Evolutionary conservation across 2,329 filamentous ascomycete genomes (phyloP), one percentile per base, ranked within the genome.

Genomic region (Pseudonectria buxi): DNA sequence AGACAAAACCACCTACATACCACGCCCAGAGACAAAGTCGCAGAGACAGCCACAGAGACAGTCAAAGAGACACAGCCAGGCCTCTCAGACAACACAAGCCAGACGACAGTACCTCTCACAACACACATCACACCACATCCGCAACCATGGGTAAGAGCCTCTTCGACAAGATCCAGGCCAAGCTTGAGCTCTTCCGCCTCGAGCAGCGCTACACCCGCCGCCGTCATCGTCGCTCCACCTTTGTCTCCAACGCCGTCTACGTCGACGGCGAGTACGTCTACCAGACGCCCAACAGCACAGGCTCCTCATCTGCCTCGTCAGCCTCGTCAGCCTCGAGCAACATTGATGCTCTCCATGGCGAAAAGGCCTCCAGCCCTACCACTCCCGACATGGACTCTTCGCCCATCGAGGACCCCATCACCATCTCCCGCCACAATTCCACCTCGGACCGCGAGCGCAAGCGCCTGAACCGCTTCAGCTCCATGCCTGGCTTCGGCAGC

Each of bases 201-300:
- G 90, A 96, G 69, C 83, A 95, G 68, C 83, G 87, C 53, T 96
- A 96, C 71, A 94, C 89, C 33, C 84, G 84, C 55, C 83, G 87
- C 59, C 87, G 90, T 54, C 66, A 79, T 53, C 86, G 90, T 51
- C 86, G 90, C 60, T 89, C 81, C 36, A 92, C 86, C 41, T 95
- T 94, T 62, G 80, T 84, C 56, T 88, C 85, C 56, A 88, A 86
- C 54, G 90, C 88, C 22, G 76, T 86, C 59, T 96, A 96, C 63
- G 84, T 95, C 46, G 86, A 96, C 59, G 92, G 89, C 64, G 90
- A 95, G 69, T 95, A 95, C 68, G 72, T 95, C 61, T 94, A 88
- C 72, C 72, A 79, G 56, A 76, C 72, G 1, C 75, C 76, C 44
- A 72, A 63, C 61, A 67, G 68, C 34, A 78, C 74, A 2, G 74